Evolutionary conservation across 805 yeast species (phyloP), one percentile per base, ranked within the genome.

Genomic region (Saccharomycopsis guyanensis): DNA sequence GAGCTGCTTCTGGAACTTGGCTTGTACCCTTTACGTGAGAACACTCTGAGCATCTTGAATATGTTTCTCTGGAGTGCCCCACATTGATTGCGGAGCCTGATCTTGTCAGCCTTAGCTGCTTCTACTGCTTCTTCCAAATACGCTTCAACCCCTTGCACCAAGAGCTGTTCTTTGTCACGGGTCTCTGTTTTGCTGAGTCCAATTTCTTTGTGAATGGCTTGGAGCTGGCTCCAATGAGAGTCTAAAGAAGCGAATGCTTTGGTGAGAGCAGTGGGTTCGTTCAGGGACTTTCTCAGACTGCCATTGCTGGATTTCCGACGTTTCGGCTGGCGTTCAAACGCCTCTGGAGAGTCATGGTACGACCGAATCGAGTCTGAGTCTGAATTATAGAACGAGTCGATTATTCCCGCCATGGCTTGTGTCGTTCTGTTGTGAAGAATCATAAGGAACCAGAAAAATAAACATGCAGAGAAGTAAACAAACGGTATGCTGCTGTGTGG

Each of bases 31-130:
- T 32, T 38, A 18, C 40, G 38, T 3, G 50, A 43, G n/a, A 51
- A 49, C 12, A 51, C 37, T 12, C 43, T 25, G 1, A 51, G 42
- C 18, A 51, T 51, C 33, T 51, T 49, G 36, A 51, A 51, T 12
- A 51, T 51, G 15, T 49, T 38, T 39, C 34, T 42, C 32, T 51
- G 52, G 18, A 49, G 20, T 3, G n/a, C 4, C 12, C 42, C 25
- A 31, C 53, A 49, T 12, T 37, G 33, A 4, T 25, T 24, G 18
- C 38, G 43, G 19, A 49, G 31, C 13, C 18, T 18, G 1, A 23
- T 19, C 35, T 49, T 48, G 19, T 49, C 50, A 2, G n/a, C 16
- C 10, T 22, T 15, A 5, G 36, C 33, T n/a, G 18, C 23, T 22
- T 27, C 34, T 10, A 45, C 19, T 7, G 22, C 39, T 13, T 42